These are phyloP conservation scores for Apophysomyces sp. DNA, from an alignment of 371 early-diverging fungal species.

Conservation along the genomic window DNA sequence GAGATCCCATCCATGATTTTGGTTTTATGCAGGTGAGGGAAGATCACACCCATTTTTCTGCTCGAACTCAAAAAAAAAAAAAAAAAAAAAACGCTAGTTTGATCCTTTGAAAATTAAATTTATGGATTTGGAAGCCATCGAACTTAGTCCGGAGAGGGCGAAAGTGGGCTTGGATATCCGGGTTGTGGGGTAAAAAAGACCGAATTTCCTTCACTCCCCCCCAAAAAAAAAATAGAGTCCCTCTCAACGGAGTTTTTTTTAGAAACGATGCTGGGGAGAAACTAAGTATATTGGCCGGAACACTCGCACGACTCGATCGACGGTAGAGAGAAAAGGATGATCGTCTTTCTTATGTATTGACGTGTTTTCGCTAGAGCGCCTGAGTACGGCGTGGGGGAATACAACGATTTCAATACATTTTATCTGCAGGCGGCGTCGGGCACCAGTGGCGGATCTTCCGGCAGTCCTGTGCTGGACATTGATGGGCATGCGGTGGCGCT, in stretches of 20 bases:
- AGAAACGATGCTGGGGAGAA: conserved; percentile 30
- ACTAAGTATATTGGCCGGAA: conserved; percentile 56
- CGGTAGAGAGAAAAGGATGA: conserved; percentile 15
- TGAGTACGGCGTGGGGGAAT: conserved; percentile 66
- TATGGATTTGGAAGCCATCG: conserved; percentile 69
- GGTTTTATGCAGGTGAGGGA: conserved; percentile 72
- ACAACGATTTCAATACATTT: conserved; percentile 72
- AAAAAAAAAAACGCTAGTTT: conserved; percentile 53
- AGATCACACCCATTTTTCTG: too few relatives aligned
- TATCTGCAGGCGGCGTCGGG: conserved; percentile 71
- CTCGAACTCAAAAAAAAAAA: background rate
- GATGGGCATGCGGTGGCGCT: conserved; percentile 69
- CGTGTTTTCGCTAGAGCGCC: too few relatives aligned
- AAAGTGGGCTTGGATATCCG: conserved; percentile 81
- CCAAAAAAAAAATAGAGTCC: background rate
- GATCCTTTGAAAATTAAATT: conserved; percentile 77
- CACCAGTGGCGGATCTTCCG: conserved; percentile 68
- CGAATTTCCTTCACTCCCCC: conserved; percentile 4
- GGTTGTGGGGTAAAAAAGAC: conserved; percentile 64
- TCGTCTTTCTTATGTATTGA: too few relatives aligned
- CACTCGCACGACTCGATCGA: conserved; percentile 77
- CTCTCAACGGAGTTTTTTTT: background rate
- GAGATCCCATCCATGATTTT: conserved; percentile 89
- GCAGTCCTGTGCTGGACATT: conserved; percentile 66
- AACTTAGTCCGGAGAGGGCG: conserved; percentile 72